Conservation (phyloP, 495 filamentous ascomycete genomes). For the Neohortaea acidophila region DNA sequence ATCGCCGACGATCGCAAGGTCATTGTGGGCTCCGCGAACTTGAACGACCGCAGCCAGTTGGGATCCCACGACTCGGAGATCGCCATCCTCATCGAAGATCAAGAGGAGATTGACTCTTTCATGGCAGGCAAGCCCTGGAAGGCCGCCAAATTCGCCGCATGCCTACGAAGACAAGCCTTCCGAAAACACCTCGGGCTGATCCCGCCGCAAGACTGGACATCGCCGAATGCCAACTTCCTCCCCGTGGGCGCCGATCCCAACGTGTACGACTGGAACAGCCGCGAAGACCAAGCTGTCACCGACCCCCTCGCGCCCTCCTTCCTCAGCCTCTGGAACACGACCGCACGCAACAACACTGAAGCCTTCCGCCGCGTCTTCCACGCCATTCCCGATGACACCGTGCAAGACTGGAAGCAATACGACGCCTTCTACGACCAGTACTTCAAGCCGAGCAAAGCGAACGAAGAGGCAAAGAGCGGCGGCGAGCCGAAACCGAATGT, state of each 20-base stretch:
- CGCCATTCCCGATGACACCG: slow-evolving; percentile 64
- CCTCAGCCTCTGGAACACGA: slow-evolving; percentile 53
- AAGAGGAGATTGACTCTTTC: slow-evolving; percentile 44
- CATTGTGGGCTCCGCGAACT: slow-evolving; percentile 82
- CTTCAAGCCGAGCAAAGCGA: slow-evolving; percentile 36
- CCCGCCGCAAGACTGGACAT: slow-evolving; percentile 49
- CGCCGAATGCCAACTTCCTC: slow-evolving; percentile 54
- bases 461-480: slow-evolving; percentile 29
- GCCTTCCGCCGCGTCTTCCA: slow-evolving; percentile 79
- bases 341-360: slow-evolving; percentile 67
- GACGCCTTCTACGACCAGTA: slow-evolving; percentile 69
- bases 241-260: slow-evolving; percentile 55
- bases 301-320: slow-evolving; percentile 61
- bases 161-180: slow-evolving; percentile 71
- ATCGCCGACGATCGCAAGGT: slow-evolving; percentile 84
- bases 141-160: slow-evolving; percentile 67
- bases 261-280: slow-evolving; percentile 64
- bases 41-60: slow-evolving; percentile 89
- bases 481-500: slow-evolving; percentile 18
- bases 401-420: slow-evolving; percentile 74
- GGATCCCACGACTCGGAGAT: slow-evolving; percentile 75
- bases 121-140: slow-evolving; percentile 60
- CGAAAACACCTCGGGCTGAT: slow-evolving; percentile 84
- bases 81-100: slow-evolving; percentile 68
- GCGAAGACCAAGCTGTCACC: slow-evolving; percentile 54